phyloP scores from a whole-genome alignment of 495 filamentous ascomycete species.

The Aspergillus leporis region DNA sequence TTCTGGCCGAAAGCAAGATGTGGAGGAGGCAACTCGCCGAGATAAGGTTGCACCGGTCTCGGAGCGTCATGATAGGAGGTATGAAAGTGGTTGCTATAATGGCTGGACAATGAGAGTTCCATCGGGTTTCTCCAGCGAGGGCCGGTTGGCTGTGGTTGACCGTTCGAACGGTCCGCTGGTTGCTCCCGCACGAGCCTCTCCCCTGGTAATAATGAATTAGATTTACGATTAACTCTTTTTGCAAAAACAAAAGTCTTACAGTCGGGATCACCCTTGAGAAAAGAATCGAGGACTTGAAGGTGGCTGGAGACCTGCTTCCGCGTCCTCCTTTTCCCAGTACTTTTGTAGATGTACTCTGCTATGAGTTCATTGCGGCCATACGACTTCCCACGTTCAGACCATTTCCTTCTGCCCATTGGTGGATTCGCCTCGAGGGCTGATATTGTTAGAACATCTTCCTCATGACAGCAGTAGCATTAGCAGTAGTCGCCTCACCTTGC shows the following conservation, averaged over 20 bases:
- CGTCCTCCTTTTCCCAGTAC: slow-evolving; percentile 62
- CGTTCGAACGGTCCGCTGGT: slow-evolving; percentile 37
- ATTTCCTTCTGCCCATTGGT: slow-evolving; percentile 80
- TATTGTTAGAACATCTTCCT: slow-evolving; percentile 13
- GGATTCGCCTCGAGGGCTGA: slow-evolving; percentile 79
- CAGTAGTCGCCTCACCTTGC: slow-evolving; percentile 61
- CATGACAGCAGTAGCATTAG: background rate
- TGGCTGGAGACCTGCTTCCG: slow-evolving; percentile 96
- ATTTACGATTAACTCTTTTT: background rate
- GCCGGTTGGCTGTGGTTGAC: slow-evolving; percentile 34
- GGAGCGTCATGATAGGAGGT: slow-evolving; percentile 35
- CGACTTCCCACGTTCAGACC: slow-evolving; percentile 66
- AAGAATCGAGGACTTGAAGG: slow-evolving; percentile 91
- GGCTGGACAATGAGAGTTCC: slow-evolving; percentile 38
- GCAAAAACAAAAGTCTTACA: slow-evolving; percentile 30
- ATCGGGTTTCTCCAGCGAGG: slow-evolving; percentile 44
- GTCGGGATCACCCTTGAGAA: slow-evolving; percentile 63
- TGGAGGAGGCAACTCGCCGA: slow-evolving; percentile 39
- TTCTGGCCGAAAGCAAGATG: slow-evolving; percentile 39
- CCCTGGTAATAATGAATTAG: slow-evolving; percentile 31
- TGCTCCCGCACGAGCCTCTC: slow-evolving; percentile 47
- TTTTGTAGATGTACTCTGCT: slow-evolving; percentile 71
- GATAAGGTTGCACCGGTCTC: slow-evolving; percentile 38
- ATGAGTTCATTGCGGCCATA: slow-evolving; percentile 93
- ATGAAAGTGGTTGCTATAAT: slow-evolving; percentile 32